phyloP scores from a whole-genome alignment of 164 flowering plant genomes.

The Vitis rotundifolia region DNA sequence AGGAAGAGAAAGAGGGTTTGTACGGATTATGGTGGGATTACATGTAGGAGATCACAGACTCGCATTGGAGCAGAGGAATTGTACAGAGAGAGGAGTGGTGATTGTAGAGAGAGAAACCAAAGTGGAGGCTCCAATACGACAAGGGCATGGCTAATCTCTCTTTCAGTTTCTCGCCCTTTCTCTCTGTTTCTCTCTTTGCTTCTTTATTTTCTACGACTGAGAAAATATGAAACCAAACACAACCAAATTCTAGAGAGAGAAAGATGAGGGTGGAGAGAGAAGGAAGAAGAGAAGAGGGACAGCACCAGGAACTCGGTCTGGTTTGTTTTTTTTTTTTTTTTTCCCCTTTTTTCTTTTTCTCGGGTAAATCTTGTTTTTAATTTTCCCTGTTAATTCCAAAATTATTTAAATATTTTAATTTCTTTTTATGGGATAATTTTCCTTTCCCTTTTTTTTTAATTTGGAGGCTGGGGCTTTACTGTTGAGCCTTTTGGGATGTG shows the following conservation, averaged over 20 bases:
- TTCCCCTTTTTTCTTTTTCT: too few relatives aligned
- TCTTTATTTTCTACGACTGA: not conserved
- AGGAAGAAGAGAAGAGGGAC: not conserved
- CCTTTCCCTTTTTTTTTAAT: too few relatives aligned
- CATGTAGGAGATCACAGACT: slow-evolving; percentile 22
- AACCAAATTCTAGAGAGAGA: not conserved
- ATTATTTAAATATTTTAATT: too few relatives aligned
- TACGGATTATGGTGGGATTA: slow-evolving; percentile 16
- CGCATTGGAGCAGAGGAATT: slow-evolving; percentile 19
- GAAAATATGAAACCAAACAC: too few relatives aligned
- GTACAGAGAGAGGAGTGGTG: not conserved
- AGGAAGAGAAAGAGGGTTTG: slow-evolving; percentile 5
- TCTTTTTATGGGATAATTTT: too few relatives aligned
- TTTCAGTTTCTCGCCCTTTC: too few relatives aligned
- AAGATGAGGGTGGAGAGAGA: not conserved
- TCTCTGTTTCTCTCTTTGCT: too few relatives aligned
- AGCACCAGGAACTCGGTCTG: not conserved
- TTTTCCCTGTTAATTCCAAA: too few relatives aligned
- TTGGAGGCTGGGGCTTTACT: too few relatives aligned
- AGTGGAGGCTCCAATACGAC: not conserved
- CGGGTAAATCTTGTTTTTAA: too few relatives aligned
- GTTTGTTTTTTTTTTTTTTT: too few relatives aligned
- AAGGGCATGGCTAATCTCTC: slow-evolving; percentile 1
- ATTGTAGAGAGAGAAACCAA: not conserved
- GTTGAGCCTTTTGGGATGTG: too few relatives aligned